These are phyloP conservation scores for Aspergillus tanneri DNA, from an alignment of 2,329 filamentous ascomycete genomes.

Conservation along the genomic window DNA sequence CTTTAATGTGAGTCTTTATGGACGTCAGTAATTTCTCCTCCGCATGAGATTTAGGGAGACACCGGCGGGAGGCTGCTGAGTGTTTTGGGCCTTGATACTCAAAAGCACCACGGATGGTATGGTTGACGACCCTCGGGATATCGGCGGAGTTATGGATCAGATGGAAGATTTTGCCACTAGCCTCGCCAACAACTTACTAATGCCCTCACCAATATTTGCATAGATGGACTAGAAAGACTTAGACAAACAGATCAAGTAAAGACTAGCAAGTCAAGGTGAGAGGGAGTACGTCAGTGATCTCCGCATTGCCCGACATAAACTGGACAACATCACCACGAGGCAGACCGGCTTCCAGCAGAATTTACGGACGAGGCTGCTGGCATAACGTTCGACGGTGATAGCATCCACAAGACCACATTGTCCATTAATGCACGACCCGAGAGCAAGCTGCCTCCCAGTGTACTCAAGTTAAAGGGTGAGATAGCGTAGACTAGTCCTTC, in stretches of 20 bases:
- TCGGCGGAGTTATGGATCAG: conserved; percentile 73
- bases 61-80: conserved; percentile 74
- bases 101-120: conserved; percentile 80
- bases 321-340: conserved; percentile 85
- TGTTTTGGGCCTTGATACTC: conserved; percentile 90
- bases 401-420: conserved; percentile 94
- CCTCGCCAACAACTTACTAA: conserved; percentile 84
- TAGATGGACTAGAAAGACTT: conserved; percentile 83
- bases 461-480: conserved; percentile 92
- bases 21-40: conserved; percentile 66
- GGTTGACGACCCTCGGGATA: conserved; percentile 69
- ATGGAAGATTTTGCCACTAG: conserved; percentile 89
- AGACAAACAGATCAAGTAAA: conserved; percentile 90
- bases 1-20: conserved; percentile 63
- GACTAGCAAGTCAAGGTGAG: conserved; percentile 75
- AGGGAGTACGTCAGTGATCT: conserved; percentile 72
- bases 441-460: conserved; percentile 80
- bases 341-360: conserved; percentile 83
- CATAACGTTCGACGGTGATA: conserved; percentile 80
- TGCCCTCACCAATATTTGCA: conserved; percentile 74
- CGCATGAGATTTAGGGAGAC: conserved; percentile 72
- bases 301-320: conserved; percentile 83
- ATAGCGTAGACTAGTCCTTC: conserved; percentile 94
- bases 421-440: conserved; percentile 80
- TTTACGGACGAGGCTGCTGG: conserved; percentile 82